A percentile compares a stretch with the other conserved stretches of the same genome.
These are phyloP conservation scores for Kwoniella europaea DNA, from an alignment of 768 basidiomycete genomes.

Conservation along the genomic window DNA sequence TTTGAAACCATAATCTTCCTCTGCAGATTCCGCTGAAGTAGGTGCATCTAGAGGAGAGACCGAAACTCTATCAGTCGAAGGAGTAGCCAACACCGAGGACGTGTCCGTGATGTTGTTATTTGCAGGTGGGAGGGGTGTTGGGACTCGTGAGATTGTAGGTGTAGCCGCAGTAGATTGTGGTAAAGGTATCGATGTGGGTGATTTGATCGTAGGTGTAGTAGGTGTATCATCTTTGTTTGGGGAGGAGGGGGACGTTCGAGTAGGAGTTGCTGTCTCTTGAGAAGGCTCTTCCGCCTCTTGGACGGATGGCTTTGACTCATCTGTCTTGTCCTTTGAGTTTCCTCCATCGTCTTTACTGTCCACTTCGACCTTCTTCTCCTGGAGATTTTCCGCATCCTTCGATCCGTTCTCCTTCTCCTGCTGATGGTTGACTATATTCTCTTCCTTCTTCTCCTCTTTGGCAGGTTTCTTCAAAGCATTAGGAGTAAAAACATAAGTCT, in stretches of 20 bases:
- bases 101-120: constrained; percentile 6
- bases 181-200: constrained; percentile 37
- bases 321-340: constrained; percentile 5
- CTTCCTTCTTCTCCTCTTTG: constrained; percentile 17
- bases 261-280: neutral
- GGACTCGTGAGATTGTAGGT: constrained; percentile 31
- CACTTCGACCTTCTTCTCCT: constrained; percentile 2
- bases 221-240: constrained; percentile 1
- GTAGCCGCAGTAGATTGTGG: constrained; percentile 39
- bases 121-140: constrained; percentile 26
- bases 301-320: constrained; percentile 2
- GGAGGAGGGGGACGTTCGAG: neutral
- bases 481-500: constrained; percentile 48
- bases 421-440: neutral
- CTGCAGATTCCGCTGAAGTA: neutral
- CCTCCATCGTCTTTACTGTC: neutral
- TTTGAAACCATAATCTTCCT: constrained; percentile 47
- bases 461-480: constrained; percentile 14
- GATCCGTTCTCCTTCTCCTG: constrained; percentile 5
- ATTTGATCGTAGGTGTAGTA: constrained; percentile 13
- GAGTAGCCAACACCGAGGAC: constrained; percentile 24
- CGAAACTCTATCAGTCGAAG: constrained; percentile 44
- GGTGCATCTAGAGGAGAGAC: constrained; percentile 51
- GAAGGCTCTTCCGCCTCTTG: neutral
- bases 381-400: constrained; percentile 9